Conservation (phyloP, 148 eudicot species). For the Cornus controversa region DNA sequence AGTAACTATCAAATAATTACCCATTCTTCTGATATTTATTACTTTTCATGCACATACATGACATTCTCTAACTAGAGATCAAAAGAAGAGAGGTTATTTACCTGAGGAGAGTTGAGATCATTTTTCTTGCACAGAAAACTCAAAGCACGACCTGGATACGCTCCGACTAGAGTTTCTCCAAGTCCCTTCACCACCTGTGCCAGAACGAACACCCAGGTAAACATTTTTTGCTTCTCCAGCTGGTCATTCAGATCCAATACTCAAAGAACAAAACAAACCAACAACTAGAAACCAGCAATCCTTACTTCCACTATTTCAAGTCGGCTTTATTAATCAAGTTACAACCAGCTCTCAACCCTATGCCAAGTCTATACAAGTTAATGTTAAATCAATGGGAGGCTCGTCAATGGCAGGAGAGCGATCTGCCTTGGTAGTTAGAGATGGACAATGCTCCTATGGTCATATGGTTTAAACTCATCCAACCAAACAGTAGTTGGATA, state of each 20-base stretch:
- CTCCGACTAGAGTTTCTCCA: conserved; percentile 97
- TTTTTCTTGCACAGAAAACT: conserved; percentile 78
- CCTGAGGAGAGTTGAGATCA: conserved; percentile 76
- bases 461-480: too few relatives aligned
- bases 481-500: neutral
- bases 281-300: neutral
- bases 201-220: conserved; percentile 8
- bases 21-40: neutral
- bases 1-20: neutral
- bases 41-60: neutral
- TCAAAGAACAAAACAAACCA: neutral
- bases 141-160: conserved; percentile 92
- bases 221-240: neutral
- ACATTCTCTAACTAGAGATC: neutral
- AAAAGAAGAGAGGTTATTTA: conserved; percentile 17
- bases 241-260: neutral
- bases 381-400: too few relatives aligned
- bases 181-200: conserved; percentile 90
- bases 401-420: neutral
- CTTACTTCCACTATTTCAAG: too few relatives aligned
- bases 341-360: neutral
- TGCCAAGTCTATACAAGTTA: neutral
- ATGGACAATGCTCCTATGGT: too few relatives aligned
- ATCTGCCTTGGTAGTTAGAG: neutral
- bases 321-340: too few relatives aligned